These are phyloP conservation scores for Diddensiella caesifluorescens DNA, from an alignment of 805 yeast species.

Conservation along the genomic window DNA sequence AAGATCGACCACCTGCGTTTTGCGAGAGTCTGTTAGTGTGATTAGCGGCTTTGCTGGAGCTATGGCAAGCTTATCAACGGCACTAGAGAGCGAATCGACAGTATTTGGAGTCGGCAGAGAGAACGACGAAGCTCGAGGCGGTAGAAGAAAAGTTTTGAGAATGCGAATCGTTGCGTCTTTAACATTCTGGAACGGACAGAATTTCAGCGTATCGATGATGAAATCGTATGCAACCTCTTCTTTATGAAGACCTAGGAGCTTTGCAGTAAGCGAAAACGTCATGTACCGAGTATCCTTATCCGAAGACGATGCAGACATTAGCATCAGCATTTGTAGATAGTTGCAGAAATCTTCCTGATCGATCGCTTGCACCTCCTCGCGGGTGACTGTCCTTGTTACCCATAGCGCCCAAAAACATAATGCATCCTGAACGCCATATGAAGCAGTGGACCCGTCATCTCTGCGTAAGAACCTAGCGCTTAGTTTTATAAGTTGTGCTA, in stretches of 20 bases:
- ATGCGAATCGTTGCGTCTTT: constrained; percentile 60
- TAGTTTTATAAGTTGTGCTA: constrained; percentile 21
- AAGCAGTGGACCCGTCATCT: constrained; percentile 22
- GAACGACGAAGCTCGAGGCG: background rate
- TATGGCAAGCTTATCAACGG: constrained; percentile 7
- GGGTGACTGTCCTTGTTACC: constrained; percentile 22
- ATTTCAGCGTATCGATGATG: constrained; percentile 54
- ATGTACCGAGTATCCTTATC: constrained; percentile 39
- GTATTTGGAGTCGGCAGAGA: constrained; percentile 1
- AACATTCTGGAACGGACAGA: constrained; percentile 60
- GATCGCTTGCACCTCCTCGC: constrained; percentile 29
- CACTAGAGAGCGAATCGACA: constrained; percentile 7
- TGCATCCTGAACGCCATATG: constrained; percentile 33
- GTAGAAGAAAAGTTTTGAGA: constrained; percentile 51
- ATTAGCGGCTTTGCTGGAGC: constrained; percentile 32
- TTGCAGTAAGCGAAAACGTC: constrained; percentile 57
- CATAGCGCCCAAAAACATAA: constrained; percentile 34
- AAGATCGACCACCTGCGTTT: constrained; percentile 40
- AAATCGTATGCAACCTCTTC: constrained; percentile 56
- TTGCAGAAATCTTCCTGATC: constrained; percentile 31
- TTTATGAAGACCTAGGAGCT: constrained; percentile 52
- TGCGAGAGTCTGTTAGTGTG: constrained; percentile 39
- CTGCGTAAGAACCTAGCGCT: constrained; percentile 18
- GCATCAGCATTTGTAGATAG: constrained; percentile 41
- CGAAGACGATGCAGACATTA: constrained; percentile 34